A percentile compares a stretch with the other conserved stretches of the same genome.
Evolutionary conservation across 2,329 filamentous ascomycete species (phyloP).

Genomic region (Colletotrichum siamense): DNA sequence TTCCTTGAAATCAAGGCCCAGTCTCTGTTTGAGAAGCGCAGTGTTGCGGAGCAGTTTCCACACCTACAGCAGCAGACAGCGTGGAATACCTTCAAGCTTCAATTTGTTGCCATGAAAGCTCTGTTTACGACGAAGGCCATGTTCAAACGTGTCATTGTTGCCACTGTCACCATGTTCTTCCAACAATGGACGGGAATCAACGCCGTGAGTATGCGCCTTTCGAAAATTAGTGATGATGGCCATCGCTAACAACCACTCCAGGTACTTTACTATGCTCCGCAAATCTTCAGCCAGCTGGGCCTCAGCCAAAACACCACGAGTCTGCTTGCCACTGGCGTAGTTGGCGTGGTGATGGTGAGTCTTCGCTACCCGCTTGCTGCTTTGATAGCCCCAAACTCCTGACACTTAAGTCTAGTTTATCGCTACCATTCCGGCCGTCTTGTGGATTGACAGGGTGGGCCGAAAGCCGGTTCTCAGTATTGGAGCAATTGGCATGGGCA

Average conservation of each 20-base stretch:
- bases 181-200: constrained; percentile 52
- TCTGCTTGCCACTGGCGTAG: constrained; percentile 73
- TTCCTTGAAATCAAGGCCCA: constrained; percentile 86
- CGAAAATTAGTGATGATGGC: background rate
- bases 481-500: constrained; percentile 72
- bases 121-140: constrained; percentile 71
- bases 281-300: constrained; percentile 72
- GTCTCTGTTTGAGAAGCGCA: constrained; percentile 77
- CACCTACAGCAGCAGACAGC: constrained; percentile 63
- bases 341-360: constrained; percentile 74
- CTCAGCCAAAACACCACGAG: constrained; percentile 55
- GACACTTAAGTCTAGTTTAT: background rate
- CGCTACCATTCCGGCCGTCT: constrained; percentile 69
- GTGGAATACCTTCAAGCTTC: constrained; percentile 70
- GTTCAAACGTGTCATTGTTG: constrained; percentile 70
- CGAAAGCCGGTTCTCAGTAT: constrained; percentile 67
- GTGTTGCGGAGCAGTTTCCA: constrained; percentile 71
- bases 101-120: constrained; percentile 70
- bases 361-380: background rate
- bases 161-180: constrained; percentile 58
- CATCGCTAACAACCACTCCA: background rate
- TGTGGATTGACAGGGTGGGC: constrained; percentile 69
- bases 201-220: constrained; percentile 41
- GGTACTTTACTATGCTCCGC: constrained; percentile 70
- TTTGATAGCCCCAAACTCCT: background rate